These are phyloP conservation scores for Colletotrichum euphorbiae DNA, from an alignment of 2,329 filamentous ascomycete species.

Conservation along the genomic window DNA sequence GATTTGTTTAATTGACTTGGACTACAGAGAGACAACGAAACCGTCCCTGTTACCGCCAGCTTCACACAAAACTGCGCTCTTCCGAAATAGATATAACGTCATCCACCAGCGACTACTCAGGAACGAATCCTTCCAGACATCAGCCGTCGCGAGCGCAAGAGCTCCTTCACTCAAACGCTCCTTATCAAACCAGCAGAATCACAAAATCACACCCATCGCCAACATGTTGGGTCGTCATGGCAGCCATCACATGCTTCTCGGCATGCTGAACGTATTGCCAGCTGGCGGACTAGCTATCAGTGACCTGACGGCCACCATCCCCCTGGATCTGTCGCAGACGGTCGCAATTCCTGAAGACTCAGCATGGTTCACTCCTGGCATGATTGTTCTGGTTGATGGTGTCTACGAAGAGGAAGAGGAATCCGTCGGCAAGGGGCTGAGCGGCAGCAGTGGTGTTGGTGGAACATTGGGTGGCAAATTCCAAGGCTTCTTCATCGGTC, in stretches of 20 bases:
- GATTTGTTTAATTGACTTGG: slow-evolving; percentile 40
- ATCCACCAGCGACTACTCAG: slow-evolving; percentile 92
- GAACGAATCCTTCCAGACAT: slow-evolving; percentile 92
- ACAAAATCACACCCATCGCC: slow-evolving; percentile 89
- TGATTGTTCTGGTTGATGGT: slow-evolving; percentile 95
- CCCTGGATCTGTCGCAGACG: slow-evolving; percentile 84
- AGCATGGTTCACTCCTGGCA: slow-evolving; percentile 93
- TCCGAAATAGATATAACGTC: slow-evolving; percentile 91
- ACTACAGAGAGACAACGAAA: slow-evolving; percentile 67
- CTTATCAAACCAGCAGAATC: slow-evolving; percentile 73
- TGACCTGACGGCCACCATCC: slow-evolving; percentile 89
- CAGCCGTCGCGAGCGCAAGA: slow-evolving; percentile 73
- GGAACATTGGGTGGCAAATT: slow-evolving; percentile 94
- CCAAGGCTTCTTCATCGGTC: slow-evolving; percentile 88
- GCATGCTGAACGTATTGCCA: slow-evolving; percentile 83
- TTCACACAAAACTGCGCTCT: slow-evolving; percentile 84
- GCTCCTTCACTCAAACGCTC: slow-evolving; percentile 68
- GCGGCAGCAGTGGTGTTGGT: slow-evolving; percentile 84
- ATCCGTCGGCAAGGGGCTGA: slow-evolving; percentile 74
- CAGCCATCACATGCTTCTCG: slow-evolving; percentile 86
- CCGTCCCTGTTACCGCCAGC: slow-evolving; percentile 81
- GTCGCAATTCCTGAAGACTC: slow-evolving; percentile 85
- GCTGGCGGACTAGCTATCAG: slow-evolving; percentile 85
- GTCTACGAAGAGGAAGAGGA: slow-evolving; percentile 95
- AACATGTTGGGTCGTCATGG: slow-evolving; percentile 83